Evolutionary conservation across 2,329 filamentous ascomycete genomes (phyloP).

Genomic region (Coniochaeta prunicola): DNA sequence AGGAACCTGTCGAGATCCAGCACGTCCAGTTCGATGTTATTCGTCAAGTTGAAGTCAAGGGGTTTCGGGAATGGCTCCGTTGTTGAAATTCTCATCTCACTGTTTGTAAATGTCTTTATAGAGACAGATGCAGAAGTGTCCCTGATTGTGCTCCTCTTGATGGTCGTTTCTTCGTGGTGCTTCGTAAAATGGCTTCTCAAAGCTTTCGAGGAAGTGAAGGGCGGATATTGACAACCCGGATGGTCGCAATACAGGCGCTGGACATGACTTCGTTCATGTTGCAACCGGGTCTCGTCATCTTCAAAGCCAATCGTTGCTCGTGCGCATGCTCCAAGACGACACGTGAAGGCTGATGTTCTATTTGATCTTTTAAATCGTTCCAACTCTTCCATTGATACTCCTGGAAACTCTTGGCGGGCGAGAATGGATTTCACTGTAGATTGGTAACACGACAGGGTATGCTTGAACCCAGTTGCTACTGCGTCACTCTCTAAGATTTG

Average conservation of each 20-base stretch:
- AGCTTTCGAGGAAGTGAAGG: constrained; percentile 1
- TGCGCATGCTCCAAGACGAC: constrained; percentile 12
- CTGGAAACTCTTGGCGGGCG: not conserved
- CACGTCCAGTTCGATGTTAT: no score
- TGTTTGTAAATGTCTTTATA: no score
- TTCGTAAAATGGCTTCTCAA: not conserved
- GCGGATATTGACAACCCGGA: constrained; percentile 7
- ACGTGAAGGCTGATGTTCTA: constrained; percentile 7
- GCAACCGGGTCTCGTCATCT: not conserved
- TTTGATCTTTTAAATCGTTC: constrained; percentile 10
- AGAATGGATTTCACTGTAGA: constrained; percentile 5
- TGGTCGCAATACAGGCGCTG: constrained; percentile 1
- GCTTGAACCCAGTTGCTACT: not conserved
- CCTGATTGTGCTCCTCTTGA: not conserved
- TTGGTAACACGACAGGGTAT: constrained; percentile 6
- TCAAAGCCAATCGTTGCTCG: constrained; percentile 12
- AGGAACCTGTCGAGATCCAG: no score
- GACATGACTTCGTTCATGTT: constrained; percentile 11
- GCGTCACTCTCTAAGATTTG: not conserved
- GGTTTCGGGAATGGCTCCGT: no score
- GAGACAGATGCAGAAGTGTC: not conserved
- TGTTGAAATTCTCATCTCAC: no score
- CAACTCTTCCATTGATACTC: constrained; percentile 4
- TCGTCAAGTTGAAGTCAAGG: no score
- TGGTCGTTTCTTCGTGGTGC: not conserved